These are phyloP conservation scores for Ganoderma boninense DNA, from an alignment of 1,284 basidiomycete species.

Conservation along the genomic window DNA sequence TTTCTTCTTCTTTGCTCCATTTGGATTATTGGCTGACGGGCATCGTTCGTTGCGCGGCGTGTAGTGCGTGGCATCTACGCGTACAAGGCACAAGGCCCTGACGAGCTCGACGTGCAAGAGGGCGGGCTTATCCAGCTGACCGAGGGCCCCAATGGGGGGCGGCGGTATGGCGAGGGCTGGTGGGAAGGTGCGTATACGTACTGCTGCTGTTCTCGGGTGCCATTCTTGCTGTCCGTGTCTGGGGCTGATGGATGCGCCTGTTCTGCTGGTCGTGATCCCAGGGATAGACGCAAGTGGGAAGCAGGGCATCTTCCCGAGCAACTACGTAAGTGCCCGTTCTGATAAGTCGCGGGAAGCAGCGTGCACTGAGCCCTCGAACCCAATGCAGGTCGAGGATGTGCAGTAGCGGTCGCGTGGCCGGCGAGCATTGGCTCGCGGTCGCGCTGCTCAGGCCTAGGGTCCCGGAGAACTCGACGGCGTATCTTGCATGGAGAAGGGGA, in stretches of 20 bases:
- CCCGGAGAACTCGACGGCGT: not conserved
- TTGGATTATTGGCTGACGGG: slow-evolving; percentile 1
- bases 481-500: slow-evolving; percentile 16
- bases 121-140: slow-evolving; percentile 72
- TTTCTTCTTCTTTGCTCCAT: slow-evolving; percentile 10
- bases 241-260: slow-evolving; percentile 17
- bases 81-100: slow-evolving; percentile 71
- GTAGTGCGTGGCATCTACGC: slow-evolving; percentile 77
- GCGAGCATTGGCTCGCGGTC: not conserved
- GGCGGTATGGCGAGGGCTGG: slow-evolving; percentile 79
- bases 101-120: slow-evolving; percentile 72
- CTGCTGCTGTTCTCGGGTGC: slow-evolving; percentile 6
- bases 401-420: not conserved
- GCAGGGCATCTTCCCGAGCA: slow-evolving; percentile 85
- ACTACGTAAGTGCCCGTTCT: slow-evolving; percentile 68
- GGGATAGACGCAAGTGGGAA: slow-evolving; percentile 66
- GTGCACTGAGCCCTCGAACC: slow-evolving; percentile 1
- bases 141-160: slow-evolving; percentile 63
- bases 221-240: not conserved
- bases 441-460: not conserved
- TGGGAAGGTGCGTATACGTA: slow-evolving; percentile 70
- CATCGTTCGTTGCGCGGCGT: too few relatives aligned
- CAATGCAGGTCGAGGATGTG: slow-evolving; percentile 27
- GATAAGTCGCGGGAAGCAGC: slow-evolving; percentile 8
- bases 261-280: slow-evolving; percentile 41